These are phyloP conservation scores for Cryoendolithus antarcticus DNA, from an alignment of 2,329 filamentous ascomycete species.

Conservation along the genomic window DNA sequence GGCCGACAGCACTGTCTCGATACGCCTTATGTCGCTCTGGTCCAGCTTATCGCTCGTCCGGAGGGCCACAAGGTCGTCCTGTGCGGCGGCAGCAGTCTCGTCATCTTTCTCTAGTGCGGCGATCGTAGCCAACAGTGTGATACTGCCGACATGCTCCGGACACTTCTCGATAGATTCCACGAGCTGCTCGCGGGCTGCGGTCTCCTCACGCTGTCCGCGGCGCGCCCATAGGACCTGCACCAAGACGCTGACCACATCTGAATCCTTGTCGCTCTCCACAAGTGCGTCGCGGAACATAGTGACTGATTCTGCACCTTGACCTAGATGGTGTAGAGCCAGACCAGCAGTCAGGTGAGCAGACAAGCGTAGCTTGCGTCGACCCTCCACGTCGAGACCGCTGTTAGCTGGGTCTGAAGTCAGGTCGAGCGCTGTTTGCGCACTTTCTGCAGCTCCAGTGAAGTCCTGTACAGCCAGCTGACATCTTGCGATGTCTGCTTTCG, in stretches of 20 bases:
- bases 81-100: slow-evolving; percentile 69
- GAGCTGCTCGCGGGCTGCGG: slow-evolving; percentile 64
- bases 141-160: slow-evolving; percentile 64
- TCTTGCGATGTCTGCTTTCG: slow-evolving; percentile 78
- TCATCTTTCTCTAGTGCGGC: slow-evolving; percentile 68
- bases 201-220: slow-evolving; percentile 59
- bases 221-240: slow-evolving; percentile 91
- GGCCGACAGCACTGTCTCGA: slow-evolving; percentile 54
- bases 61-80: slow-evolving; percentile 61
- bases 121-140: slow-evolving; percentile 72
- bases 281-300: slow-evolving; percentile 70
- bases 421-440: slow-evolving; percentile 67
- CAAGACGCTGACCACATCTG: slow-evolving; percentile 76
- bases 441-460: slow-evolving; percentile 60
- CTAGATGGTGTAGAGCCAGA: slow-evolving; percentile 63
- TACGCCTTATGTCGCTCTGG: slow-evolving; percentile 51
- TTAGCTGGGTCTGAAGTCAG: slow-evolving; percentile 57
- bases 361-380: slow-evolving; percentile 58
- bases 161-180: slow-evolving; percentile 66
- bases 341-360: slow-evolving; percentile 80
- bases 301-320: slow-evolving; percentile 56
- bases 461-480: slow-evolving; percentile 58
- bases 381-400: slow-evolving; percentile 51
- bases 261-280: slow-evolving; percentile 60
- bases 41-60: slow-evolving; percentile 55